Base-by-base conservation (phyloP, 2,329 filamentous ascomycete genomes). In the Lanzia echinophila region DNA sequence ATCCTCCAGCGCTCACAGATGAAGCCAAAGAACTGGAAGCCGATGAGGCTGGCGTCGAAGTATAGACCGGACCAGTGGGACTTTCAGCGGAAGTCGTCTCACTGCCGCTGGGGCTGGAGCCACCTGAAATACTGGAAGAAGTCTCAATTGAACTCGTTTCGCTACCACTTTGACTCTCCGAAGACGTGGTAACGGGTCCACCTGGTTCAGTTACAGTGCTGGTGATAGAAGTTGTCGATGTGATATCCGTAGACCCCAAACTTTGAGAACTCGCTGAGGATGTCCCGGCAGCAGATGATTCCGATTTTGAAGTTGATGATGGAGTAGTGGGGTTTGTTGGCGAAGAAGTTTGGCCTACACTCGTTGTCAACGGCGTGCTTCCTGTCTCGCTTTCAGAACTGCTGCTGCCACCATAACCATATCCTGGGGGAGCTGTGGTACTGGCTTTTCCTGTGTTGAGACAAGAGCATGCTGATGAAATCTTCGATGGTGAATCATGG, bases 381-480 rank as follows among this genome's bases (percentile, higher is more conserved):
- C 38, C 19, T 1, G 39, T 15, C 3, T 38, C 32, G 12, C n/a
- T 17, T 31, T 31, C 8, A 31, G 52, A 24, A 3, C 19, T 31
- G 15, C 52, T 54, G 15, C 31, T 50, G 12, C 32, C 38, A 34
- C 33, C 32, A 41, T 22, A 41, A 17, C 24, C 24, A 38, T n/a
- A 24, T 19, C 31, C 49, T 32, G 50, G 24, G 3, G 33, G 32
- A 20, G 19, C 8, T 22, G 22, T 31, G 10, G 54, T 36, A 28
- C 47, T 44, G 7, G 41, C 17, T 32, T 46, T 8, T 11, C 34
- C 50, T 33, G 51, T 54, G 8, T 43, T 39, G 32, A 64, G 42
- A 39, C 61, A 64, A 11, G 62, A 64, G 47, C 64, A 64, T 33
- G 60, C 61, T 17, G 60, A 62, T 12, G 64, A 65, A 3, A 65